Base-by-base conservation (phyloP, 345 rosid genomes). In the Abelmoschus esculentus region DNA sequence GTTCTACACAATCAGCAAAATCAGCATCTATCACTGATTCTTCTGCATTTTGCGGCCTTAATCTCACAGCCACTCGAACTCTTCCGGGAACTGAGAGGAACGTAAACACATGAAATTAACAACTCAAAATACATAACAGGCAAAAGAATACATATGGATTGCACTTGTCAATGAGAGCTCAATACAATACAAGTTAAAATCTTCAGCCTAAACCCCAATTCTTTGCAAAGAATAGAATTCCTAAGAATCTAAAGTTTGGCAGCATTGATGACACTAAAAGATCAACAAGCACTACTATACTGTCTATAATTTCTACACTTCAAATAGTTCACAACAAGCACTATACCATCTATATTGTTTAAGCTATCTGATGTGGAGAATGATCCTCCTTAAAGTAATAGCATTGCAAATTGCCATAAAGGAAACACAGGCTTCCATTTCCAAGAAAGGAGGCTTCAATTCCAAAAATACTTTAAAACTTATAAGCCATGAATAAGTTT, bases 1-100 rank as follows among this genome's bases (percentile, higher is more conserved):
- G 74, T 73, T 96, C 99, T 65, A 96, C 97, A 75, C 98, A 90
- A 71, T 89, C 99, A 15, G 90, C 93, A 82, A 18, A 96, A 85
- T 96, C 99, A 3, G 98, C 91, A 83, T 96, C 99, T 4, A 87
- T 95, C 61, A 75, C 85, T 73, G 84, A 71, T 77, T 96, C 99
- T 75, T 96, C 99, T 0, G 84, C 88, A 76, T 82, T 92, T 12
- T 88, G 80, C 2, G 96, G 96, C 58, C 98, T 81, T 81, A 90
- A 80, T 78, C 99, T 92, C 70, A 96, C 99, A 26, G 96, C 97
- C 4, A 96, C 99, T 69, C 99, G 84, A 76, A 96, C 99, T 71
- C 99, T 90, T 72, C 97, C 97, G 9, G 80, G 86, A 80, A 92
- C 99, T 88, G 72, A 75, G 11, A 65, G 70, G 73, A 72, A n/a